phyloP scores from a whole-genome alignment of 2,329 filamentous ascomycete genomes.

The Chalaropsis thielavioides region DNA sequence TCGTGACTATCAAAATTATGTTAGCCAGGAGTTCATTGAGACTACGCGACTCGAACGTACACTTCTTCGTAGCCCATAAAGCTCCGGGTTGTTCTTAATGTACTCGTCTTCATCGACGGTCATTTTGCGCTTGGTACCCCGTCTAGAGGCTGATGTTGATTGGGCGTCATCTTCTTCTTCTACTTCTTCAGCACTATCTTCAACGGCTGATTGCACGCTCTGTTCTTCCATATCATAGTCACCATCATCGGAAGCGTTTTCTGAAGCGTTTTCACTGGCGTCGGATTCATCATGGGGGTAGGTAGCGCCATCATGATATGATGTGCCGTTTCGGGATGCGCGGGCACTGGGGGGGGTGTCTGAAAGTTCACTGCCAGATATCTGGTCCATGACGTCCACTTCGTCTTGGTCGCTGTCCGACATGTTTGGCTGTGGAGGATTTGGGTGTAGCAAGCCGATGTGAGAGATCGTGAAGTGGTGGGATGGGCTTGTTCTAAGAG shows the following conservation, averaged over 20 bases:
- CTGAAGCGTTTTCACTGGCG: slow-evolving; percentile 33
- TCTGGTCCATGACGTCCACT: slow-evolving; percentile 24
- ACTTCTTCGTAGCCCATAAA: slow-evolving; percentile 88
- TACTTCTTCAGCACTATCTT: slow-evolving; percentile 16
- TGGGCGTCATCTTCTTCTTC: slow-evolving; percentile 28
- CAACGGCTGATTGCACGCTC: slow-evolving; percentile 29
- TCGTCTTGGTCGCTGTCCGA: slow-evolving; percentile 17
- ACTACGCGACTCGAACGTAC: slow-evolving; percentile 38
- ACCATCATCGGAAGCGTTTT: slow-evolving; percentile 49
- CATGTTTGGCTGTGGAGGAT: slow-evolving; percentile 3
- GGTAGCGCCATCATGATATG: slow-evolving; percentile 25
- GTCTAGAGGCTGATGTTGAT: slow-evolving; percentile 55
- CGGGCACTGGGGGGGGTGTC: slow-evolving; percentile 47
- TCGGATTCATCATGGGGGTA: slow-evolving; percentile 29
- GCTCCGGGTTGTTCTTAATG: slow-evolving; percentile 80
- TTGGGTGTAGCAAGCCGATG: background rate
- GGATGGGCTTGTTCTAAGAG: background rate
- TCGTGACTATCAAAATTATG: slow-evolving; percentile 32
- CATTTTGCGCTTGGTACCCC: slow-evolving; percentile 59
- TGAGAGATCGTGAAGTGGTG: background rate
- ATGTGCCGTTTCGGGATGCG: slow-evolving; percentile 29
- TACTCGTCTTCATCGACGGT: slow-evolving; percentile 60
- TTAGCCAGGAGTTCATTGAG: slow-evolving; percentile 8
- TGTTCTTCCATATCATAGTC: slow-evolving; percentile 61
- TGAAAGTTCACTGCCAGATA: slow-evolving; percentile 63